Base-by-base conservation (phyloP, 148 eudicot genomes). In the Arctostaphylos glauca region DNA sequence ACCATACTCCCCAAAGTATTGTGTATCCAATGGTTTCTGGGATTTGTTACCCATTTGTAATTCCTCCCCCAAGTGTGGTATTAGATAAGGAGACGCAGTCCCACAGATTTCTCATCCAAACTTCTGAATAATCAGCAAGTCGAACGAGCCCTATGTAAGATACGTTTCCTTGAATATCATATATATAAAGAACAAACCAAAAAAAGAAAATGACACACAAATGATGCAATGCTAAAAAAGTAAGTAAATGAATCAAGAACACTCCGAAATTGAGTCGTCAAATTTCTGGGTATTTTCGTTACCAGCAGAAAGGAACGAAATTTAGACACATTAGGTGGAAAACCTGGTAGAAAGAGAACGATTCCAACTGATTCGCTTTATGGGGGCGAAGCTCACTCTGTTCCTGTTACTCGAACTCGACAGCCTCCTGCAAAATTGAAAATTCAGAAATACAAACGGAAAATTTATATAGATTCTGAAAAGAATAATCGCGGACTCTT, bases 271-370 rank as follows among this genome's bases (percentile, higher is more conserved):
- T 9, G 7, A 14, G 14, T 56, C 66, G 56, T 78, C 50, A 41
- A 56, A 56, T 43, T 56, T 41, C 21, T 23, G 19, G 79, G 46
- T 76, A 4, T 54, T 53, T 54, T 9, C 18, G n/a, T 25, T 46
- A 74, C 21, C 55, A 73, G 60, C 53, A 18, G 3, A n/a, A 76
- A 76, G 6, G 12, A 16, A 25, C 5, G 59, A 76, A 9, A 14
- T 76, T 76, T 50, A 74, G 49, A 13, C 19, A 74, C 72, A 66
- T 19, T n/a, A 48, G 66, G 50, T 47, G 23, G 46, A 71, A 81
- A 56, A 95, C 98, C 98, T 94, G 84, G 91, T 92, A 75, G 96
- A 94, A 50, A 95, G 98, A 75, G 98, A 91, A 80, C 98, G 98
- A 81, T 91, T 94, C 96, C 98, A 91, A 81, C 98, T 94, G 59